Evolutionary conservation across 2,329 filamentous ascomycete species (phyloP).

Genomic region (Fusarium tjaetaba): DNA sequence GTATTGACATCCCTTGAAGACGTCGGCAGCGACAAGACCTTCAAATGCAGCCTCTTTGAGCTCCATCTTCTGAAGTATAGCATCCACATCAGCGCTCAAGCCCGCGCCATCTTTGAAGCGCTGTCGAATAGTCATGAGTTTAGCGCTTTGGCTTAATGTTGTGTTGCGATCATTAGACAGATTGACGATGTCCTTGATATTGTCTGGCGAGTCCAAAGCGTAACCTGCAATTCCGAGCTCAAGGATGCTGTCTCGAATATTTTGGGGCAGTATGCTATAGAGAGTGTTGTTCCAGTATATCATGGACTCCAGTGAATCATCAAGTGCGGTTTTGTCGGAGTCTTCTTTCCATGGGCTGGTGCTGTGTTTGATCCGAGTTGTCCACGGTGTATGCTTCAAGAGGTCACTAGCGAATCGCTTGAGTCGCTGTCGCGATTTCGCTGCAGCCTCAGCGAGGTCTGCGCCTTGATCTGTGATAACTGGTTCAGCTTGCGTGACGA

Average conservation of each 20-base stretch:
- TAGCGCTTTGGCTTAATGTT: neutral
- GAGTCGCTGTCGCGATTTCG: neutral
- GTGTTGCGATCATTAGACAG: neutral
- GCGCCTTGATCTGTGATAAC: fast-evolving
- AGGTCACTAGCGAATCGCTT: neutral
- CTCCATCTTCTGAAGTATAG: neutral
- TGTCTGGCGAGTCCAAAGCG: neutral
- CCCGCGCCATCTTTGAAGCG: neutral
- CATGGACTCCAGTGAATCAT: neutral
- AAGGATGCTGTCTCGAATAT: neutral
- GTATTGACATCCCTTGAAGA: neutral
- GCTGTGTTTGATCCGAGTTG: neutral
- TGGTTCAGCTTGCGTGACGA: fast-evolving
- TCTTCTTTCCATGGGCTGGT: neutral
- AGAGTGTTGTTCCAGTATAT: conserved; percentile 3
- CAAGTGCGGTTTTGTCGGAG: neutral
- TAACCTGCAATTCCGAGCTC: neutral
- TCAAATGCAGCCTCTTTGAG: neutral
- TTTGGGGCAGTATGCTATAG: neutral
- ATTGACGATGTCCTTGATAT: neutral
- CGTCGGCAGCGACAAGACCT: fast-evolving
- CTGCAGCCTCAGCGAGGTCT: fast-evolving
- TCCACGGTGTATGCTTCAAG: neutral
- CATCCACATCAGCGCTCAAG: fast-evolving
- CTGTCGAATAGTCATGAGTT: neutral